Conservation (phyloP, 2,329 filamentous ascomycete genomes). For the Lojkania enalia region DNA sequence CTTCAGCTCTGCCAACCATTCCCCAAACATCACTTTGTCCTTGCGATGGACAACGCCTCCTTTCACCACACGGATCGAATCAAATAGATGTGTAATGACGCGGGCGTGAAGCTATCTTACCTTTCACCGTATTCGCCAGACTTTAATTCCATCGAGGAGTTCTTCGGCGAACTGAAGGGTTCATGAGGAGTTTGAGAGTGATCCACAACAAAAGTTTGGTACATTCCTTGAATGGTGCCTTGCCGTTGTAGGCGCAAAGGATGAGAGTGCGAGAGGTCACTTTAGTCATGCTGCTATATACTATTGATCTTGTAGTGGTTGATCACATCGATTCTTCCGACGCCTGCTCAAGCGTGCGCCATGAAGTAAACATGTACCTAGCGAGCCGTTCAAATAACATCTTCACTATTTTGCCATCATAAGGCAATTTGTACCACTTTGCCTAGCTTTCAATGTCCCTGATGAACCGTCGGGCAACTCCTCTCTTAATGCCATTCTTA, state of each 20-base stretch:
- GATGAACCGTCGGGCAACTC: slow-evolving; percentile 34
- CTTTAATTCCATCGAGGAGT: slow-evolving; percentile 44
- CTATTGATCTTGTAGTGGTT: neutral
- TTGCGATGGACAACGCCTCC: too few species aligned
- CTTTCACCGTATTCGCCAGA: slow-evolving; percentile 44
- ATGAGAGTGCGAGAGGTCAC: slow-evolving; percentile 27
- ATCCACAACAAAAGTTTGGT: slow-evolving; percentile 21
- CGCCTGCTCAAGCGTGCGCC: neutral
- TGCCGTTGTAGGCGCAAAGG: slow-evolving; percentile 24
- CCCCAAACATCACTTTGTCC: slow-evolving; percentile 40
- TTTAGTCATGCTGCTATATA: slow-evolving; percentile 29
- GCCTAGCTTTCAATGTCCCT: slow-evolving; percentile 29
- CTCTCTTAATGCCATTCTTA: slow-evolving; percentile 31
- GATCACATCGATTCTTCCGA: neutral
- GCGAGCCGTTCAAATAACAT: neutral
- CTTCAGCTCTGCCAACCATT: slow-evolving; percentile 36
- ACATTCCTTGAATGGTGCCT: slow-evolving; percentile 36
- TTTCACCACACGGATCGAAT: slow-evolving; percentile 32
- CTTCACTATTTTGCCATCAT: slow-evolving; percentile 2
- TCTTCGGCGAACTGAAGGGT: slow-evolving; percentile 43
- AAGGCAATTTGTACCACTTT: slow-evolving; percentile 9
- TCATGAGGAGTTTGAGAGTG: slow-evolving; percentile 23
- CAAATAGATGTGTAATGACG: slow-evolving; percentile 32
- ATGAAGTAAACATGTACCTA: neutral
- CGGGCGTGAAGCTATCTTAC: slow-evolving; percentile 39